phyloP scores from a whole-genome alignment of 306 rosid species.

The Dicorynia guianensis region DNA sequence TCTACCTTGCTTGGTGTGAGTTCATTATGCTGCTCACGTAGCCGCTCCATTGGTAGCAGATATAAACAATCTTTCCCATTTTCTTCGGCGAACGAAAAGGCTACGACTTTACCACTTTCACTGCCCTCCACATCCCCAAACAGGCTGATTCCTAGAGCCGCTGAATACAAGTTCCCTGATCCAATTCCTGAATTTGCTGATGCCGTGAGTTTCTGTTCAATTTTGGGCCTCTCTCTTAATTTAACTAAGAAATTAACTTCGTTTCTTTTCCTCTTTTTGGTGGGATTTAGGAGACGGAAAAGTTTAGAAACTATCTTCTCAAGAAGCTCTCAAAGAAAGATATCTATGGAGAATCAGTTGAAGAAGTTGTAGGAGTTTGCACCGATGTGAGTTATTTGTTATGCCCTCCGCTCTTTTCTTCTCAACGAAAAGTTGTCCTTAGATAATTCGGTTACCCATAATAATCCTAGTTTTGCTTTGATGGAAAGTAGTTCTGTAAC shows the following conservation, averaged over 20 bases:
- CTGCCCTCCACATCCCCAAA: slow-evolving; percentile 34
- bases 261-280: neutral
- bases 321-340: slow-evolving; percentile 77
- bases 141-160: slow-evolving; percentile 44
- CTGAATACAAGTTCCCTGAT: slow-evolving; percentile 92
- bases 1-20: neutral
- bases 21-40: slow-evolving; percentile 35
- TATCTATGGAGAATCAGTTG: slow-evolving; percentile 66
- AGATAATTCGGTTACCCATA: slow-evolving; percentile 22
- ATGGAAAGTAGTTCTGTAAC: neutral
- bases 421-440: neutral
- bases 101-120: slow-evolving; percentile 35
- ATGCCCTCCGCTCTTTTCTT: slow-evolving; percentile 4
- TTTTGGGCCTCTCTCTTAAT: neutral
- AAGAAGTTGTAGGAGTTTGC: slow-evolving; percentile 80
- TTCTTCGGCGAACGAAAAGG: slow-evolving; percentile 34
- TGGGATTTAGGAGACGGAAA: slow-evolving; percentile 70
- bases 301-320: slow-evolving; percentile 69
- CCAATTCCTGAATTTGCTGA: slow-evolving; percentile 93
- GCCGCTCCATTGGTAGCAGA: slow-evolving; percentile 14
- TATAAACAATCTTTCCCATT: slow-evolving; percentile 42
- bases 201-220: slow-evolving; percentile 54
- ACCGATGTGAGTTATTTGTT: slow-evolving; percentile 61
- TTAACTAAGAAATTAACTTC: neutral
- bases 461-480: neutral